Percentiles rank a stretch among this genome's conserved stretches.
Conservation (phyloP, 768 basidiomycete species). For the Sarcodon sp. region DNA sequence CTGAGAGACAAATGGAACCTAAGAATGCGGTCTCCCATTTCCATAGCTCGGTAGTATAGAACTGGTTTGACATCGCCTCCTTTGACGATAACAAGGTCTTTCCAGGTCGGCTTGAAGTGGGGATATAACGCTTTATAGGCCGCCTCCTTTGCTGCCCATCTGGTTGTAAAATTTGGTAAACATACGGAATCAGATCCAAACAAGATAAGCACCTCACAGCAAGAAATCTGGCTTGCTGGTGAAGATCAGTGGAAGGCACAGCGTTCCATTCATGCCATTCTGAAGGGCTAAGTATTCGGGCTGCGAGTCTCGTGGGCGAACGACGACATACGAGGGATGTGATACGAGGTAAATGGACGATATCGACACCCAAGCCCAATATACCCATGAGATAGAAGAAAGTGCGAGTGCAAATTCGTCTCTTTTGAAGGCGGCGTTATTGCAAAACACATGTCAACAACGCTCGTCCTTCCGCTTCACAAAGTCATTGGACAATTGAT, state of each 20-base stretch:
- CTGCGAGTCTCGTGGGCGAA: slow-evolving; percentile 31
- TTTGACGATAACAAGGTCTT: slow-evolving; percentile 39
- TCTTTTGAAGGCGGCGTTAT: too few species aligned
- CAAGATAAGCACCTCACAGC: slow-evolving; percentile 52
- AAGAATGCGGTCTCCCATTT: slow-evolving; percentile 11
- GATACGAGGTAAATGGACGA: slow-evolving; percentile 61
- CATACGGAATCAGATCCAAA: slow-evolving; percentile 1
- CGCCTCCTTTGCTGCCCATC: slow-evolving; percentile 80
- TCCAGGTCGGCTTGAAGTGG: slow-evolving; percentile 49
- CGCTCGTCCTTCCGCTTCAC: too few species aligned
- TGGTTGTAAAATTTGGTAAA: slow-evolving; percentile 14
- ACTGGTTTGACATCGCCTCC: slow-evolving; percentile 23
- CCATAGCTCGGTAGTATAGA: slow-evolving; percentile 17
- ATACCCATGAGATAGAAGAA: slow-evolving; percentile 31
- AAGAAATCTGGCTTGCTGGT: slow-evolving; percentile 33
- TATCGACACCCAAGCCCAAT: slow-evolving; percentile 66
- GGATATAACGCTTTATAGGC: slow-evolving; percentile 81
- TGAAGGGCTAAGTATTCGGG: slow-evolving; percentile 44
- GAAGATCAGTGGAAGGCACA: slow-evolving; percentile 13
- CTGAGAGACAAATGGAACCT: slow-evolving; percentile 59
- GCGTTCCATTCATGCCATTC: slow-evolving; percentile 29
- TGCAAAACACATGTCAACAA: too few species aligned
- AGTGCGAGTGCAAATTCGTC: too few species aligned
- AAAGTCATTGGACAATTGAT: too few species aligned
- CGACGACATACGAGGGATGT: slow-evolving; percentile 36